Conservation (phyloP, 257 asterid species). For the Ophiorrhiza pumila region DNA sequence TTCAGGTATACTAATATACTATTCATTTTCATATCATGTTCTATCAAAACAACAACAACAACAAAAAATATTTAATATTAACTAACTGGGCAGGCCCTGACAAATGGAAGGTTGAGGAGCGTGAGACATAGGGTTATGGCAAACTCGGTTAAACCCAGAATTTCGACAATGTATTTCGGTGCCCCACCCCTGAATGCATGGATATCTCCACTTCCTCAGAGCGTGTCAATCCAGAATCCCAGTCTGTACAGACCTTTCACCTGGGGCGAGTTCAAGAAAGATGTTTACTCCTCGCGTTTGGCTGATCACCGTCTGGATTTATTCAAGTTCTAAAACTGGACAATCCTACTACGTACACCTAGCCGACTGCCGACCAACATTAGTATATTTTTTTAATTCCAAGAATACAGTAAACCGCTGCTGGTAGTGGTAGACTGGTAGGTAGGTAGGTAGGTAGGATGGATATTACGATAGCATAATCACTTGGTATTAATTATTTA, state of each 20-base stretch:
- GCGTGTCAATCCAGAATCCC: constrained; percentile 17
- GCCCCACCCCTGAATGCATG: constrained; percentile 51
- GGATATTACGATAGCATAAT: too few relatives aligned
- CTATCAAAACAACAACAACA: too few relatives aligned
- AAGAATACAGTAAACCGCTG: too few relatives aligned
- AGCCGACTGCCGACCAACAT: too few relatives aligned
- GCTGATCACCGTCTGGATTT: constrained; percentile 56
- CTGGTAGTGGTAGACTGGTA: too few relatives aligned
- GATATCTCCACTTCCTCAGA: constrained; percentile 35
- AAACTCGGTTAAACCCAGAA: constrained; percentile 38
- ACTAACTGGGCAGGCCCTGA: constrained; percentile 35
- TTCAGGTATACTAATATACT: constrained; percentile 22
- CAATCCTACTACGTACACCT: too few relatives aligned
- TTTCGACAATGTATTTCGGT: constrained; percentile 70
- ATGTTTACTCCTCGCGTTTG: constrained; percentile 44
- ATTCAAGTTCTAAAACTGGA: too few relatives aligned
- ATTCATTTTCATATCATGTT: too few relatives aligned
- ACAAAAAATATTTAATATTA: too few relatives aligned
- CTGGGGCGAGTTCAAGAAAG: constrained; percentile 62
- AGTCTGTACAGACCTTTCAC: constrained; percentile 51
- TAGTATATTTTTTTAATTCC: too few relatives aligned
- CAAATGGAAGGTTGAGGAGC: constrained; percentile 62
- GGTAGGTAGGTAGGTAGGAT: too few relatives aligned
- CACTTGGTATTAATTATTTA: too few relatives aligned
- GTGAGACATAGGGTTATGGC: constrained; percentile 66